A percentile compares a stretch with the other conserved stretches of the same genome.
phyloP scores from a whole-genome alignment of 2,329 filamentous ascomycete species.

The Fusarium kyushuense region DNA sequence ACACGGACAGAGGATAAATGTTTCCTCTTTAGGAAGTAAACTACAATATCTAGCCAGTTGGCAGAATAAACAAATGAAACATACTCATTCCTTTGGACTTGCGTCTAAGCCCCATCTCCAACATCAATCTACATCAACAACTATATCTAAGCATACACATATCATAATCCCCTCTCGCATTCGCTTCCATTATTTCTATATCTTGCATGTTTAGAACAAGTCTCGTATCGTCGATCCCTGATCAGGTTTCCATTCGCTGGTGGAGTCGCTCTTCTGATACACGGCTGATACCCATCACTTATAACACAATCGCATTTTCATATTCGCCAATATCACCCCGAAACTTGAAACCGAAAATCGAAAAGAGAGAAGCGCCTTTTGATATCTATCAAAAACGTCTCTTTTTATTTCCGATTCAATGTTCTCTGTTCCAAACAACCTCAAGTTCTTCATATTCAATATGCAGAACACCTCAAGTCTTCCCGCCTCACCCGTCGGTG shows the following conservation, averaged over 20 bases:
- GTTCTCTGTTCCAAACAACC: slow-evolving; percentile 8
- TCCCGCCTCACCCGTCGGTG: slow-evolving; percentile 27
- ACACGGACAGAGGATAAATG: slow-evolving; percentile 4
- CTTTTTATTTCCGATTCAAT: slow-evolving; percentile 6
- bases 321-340: slow-evolving; percentile 8
- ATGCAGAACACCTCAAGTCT: slow-evolving; percentile 43
- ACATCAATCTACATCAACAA: neutral
- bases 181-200: slow-evolving; percentile 18
- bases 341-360: slow-evolving; percentile 16
- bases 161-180: slow-evolving; percentile 3
- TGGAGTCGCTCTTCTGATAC: slow-evolving; percentile 34
- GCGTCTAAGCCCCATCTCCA: neutral
- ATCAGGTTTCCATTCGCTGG: slow-evolving; percentile 17
- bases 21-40: neutral
- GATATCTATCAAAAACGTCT: slow-evolving; percentile 19
- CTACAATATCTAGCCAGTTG: neutral
- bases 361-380: neutral
- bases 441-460: slow-evolving; percentile 8
- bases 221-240: slow-evolving; percentile 21
- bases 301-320: slow-evolving; percentile 27
- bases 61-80: neutral
- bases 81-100: neutral
- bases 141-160: neutral
- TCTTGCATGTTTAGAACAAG: slow-evolving; percentile 19
- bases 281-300: slow-evolving; percentile 36